Evolutionary conservation across 306 rosid species (phyloP), one percentile per base, ranked within the genome.

Genomic region (Acmispon strigosus): DNA sequence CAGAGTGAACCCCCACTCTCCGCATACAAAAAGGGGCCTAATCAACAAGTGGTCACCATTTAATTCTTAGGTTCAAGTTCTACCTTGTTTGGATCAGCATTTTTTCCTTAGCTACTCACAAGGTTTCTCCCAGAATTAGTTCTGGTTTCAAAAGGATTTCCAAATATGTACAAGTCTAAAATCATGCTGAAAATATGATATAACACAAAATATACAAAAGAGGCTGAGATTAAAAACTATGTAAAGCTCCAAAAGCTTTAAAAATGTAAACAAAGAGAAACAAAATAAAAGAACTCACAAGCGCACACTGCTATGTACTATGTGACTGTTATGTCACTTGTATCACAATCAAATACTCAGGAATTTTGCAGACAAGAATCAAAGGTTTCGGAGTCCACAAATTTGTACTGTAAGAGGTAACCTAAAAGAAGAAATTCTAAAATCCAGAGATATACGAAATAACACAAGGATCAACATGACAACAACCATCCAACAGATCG

Each of bases 401-500:
- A 43, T 16, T 29, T 55, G 24, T 22, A 22, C 20, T 45, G 60
- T 2, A 13, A 0, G 66, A 29, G 47, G 18, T 14, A 5, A 41
- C 20, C 27, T 2, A 8, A 77, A 12, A 20, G 8, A 72, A 43
- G 56, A 15, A 16, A 39, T 67, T 58, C 50, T 11, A 43, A 37
- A 45, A 29, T 10, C 27, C 13, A 60, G 7, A 15, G 16, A 12
- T 29, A 74, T 8, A 43, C 7, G 6, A 50, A 58, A 64, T 5
- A 32, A 6, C 53, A 15, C 10, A 55, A 63, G 34, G 18, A 50
- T 48, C 29, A 57, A 41, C 45, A 74, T 34, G 27, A 45, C 15
- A 74, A 60, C 62, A 49, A 60, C 6, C 37, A 59, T 24, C 53
- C 15, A 41, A 78, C 76, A 79, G 81, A 74, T 78, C 75, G 50